phyloP scores from a whole-genome alignment of 768 basidiomycete genomes.

The Podaxis sp. region DNA sequence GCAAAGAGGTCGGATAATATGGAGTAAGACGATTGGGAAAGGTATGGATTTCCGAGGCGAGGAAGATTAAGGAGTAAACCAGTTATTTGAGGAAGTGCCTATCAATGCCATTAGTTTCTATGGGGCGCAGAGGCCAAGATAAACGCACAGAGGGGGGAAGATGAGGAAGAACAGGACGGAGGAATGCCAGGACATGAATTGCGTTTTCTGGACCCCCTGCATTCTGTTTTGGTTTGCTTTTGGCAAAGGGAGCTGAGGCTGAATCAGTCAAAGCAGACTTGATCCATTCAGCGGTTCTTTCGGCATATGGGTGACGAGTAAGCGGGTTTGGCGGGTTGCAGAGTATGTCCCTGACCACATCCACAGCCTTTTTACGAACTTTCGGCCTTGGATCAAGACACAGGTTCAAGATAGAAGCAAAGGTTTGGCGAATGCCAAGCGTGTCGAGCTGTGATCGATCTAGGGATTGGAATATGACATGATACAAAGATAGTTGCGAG shows the following conservation, averaged over 20 bases:
- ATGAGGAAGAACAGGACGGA: constrained; percentile 58
- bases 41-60: constrained; percentile 82
- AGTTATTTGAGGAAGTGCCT: constrained; percentile 75
- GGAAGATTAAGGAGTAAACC: constrained; percentile 77
- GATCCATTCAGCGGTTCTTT: constrained; percentile 79
- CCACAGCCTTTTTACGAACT: constrained; percentile 88
- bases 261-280: constrained; percentile 65
- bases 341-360: constrained; percentile 78
- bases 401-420: constrained; percentile 80
- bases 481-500: constrained; percentile 81
- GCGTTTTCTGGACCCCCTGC: constrained; percentile 65
- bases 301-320: constrained; percentile 80
- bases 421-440: constrained; percentile 72
- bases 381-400: constrained; percentile 90
- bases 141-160: constrained; percentile 69
- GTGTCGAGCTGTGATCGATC: constrained; percentile 70
- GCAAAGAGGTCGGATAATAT: constrained; percentile 81
- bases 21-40: constrained; percentile 85
- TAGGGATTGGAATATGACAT: constrained; percentile 63
- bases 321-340: constrained; percentile 75
- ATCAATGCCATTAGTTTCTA: neutral
- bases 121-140: constrained; percentile 4
- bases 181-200: constrained; percentile 73
- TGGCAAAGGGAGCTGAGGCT: constrained; percentile 56
- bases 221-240: constrained; percentile 55